Evolutionary conservation across 352 stramenopile species (phyloP).

Genomic region (Globisporangium megalacanthum): DNA sequence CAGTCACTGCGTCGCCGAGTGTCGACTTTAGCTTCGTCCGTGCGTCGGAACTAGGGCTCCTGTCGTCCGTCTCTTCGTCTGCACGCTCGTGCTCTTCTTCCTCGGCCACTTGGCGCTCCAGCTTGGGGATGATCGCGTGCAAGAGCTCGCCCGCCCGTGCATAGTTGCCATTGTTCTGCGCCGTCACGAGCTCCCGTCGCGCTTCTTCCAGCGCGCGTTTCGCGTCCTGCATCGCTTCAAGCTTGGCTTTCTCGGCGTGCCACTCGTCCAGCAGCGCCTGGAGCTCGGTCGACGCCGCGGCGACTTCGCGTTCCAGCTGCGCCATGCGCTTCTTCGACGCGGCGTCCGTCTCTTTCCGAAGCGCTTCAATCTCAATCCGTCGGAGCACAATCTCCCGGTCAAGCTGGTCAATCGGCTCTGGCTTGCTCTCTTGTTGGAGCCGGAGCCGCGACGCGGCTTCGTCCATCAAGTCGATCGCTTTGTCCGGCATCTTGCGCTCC

Average conservation of each 20-base stretch:
- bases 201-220: conserved; percentile 66
- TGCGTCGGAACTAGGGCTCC: no score
- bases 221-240: conserved; percentile 74
- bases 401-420: conserved; percentile 95
- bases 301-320: conserved; percentile 95
- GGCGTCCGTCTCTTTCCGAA: conserved; percentile 71
- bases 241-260: conserved; percentile 91
- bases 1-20: conserved; percentile 87
- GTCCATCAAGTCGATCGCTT: conserved; percentile 94
- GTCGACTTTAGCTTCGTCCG: conserved; percentile 32
- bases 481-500: conserved; percentile 90
- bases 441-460: conserved; percentile 90
- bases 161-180: conserved; percentile 76
- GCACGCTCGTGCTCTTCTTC: conserved; percentile 47
- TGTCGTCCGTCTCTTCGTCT: neutral
- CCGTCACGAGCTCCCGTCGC: conserved; percentile 56
- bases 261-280: conserved; percentile 88
- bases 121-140: conserved; percentile 75
- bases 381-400: conserved; percentile 82
- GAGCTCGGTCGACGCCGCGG: conserved; percentile 91
- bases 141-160: conserved; percentile 71
- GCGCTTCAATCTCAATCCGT: conserved; percentile 79
- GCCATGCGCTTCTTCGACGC: conserved; percentile 60
- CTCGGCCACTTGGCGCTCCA: conserved; percentile 64
- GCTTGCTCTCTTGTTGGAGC: conserved; percentile 93